These are phyloP conservation scores for Onygenales sp. DNA, from an alignment of 2,329 filamentous ascomycete genomes.

Conservation along the genomic window DNA sequence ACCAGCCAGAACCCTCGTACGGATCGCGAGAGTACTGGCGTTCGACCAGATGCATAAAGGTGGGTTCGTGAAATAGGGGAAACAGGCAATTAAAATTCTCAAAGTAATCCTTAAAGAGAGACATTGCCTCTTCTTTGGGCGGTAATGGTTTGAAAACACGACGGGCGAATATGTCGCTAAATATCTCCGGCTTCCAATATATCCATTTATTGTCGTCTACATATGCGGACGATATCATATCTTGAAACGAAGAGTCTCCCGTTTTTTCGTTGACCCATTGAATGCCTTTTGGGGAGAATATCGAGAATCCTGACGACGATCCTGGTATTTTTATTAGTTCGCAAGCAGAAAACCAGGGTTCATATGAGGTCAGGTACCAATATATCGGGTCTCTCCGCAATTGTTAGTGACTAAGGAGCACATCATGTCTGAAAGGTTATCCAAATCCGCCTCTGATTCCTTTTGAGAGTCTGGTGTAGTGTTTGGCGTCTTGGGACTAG, in stretches of 20 bases:
- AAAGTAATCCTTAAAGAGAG: constrained; percentile 86
- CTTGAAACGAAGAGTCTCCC: constrained; percentile 87
- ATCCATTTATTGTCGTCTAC: constrained; percentile 93
- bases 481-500: constrained; percentile 42
- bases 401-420: constrained; percentile 94
- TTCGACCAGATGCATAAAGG: constrained; percentile 95
- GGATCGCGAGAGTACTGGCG: constrained; percentile 87
- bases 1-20: constrained; percentile 94
- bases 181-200: constrained; percentile 97
- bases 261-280: constrained; percentile 98
- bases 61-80: constrained; percentile 91
- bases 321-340: constrained; percentile 42
- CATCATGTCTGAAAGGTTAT: constrained; percentile 95
- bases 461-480: constrained; percentile 46
- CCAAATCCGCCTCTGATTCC: constrained; percentile 60
- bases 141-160: constrained; percentile 77
- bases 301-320: constrained; percentile 94
- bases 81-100: constrained; percentile 99
- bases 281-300: constrained; percentile 96
- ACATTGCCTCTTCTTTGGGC: constrained; percentile 75
- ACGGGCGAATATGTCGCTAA: constrained; percentile 80
- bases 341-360: constrained; percentile 5
- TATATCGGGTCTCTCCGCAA: constrained; percentile 88
- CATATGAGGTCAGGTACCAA: constrained; percentile 51
- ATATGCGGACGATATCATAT: constrained; percentile 87